Evolutionary conservation across 495 filamentous ascomycete genomes (phyloP).

Genomic region (Chaetomidium leptoderma): DNA sequence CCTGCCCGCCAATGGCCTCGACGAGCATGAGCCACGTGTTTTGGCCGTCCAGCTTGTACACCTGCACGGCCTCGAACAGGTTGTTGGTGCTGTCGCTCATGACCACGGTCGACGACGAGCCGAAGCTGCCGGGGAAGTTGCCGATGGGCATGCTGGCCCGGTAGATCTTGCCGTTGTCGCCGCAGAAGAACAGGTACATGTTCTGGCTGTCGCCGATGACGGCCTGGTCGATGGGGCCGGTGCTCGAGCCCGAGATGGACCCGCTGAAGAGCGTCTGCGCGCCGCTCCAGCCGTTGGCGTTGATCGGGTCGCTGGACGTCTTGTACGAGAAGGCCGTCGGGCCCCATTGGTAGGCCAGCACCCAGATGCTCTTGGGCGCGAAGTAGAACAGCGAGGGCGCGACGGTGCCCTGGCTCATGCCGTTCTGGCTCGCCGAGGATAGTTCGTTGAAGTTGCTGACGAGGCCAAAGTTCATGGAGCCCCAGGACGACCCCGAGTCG

Average conservation of each 20-base stretch:
- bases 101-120: constrained; percentile 42
- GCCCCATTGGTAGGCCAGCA: constrained; percentile 60
- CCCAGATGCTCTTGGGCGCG: constrained; percentile 54
- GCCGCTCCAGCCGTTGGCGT: constrained; percentile 54
- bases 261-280: constrained; percentile 53
- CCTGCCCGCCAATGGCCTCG: constrained; percentile 53
- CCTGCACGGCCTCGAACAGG: constrained; percentile 61
- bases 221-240: constrained; percentile 55
- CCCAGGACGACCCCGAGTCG: constrained; percentile 44
- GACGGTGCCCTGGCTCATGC: constrained; percentile 47
- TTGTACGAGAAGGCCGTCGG: constrained; percentile 53
- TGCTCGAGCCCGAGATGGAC: constrained; percentile 45
- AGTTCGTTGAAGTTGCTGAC: constrained; percentile 54
- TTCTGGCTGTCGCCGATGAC: constrained; percentile 53
- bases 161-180: constrained; percentile 64
- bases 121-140: constrained; percentile 58
- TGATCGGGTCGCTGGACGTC: constrained; percentile 54
- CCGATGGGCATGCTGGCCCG: constrained; percentile 54
- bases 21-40: constrained; percentile 59
- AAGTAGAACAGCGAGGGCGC: constrained; percentile 62
- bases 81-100: constrained; percentile 51
- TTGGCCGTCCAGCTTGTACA: constrained; percentile 54
- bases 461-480: constrained; percentile 54
- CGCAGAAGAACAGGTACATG: constrained; percentile 64
- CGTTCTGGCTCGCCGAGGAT: constrained; percentile 50